A percentile compares a stretch with the other conserved stretches of the same genome.
These are phyloP conservation scores for Cystoderma amianthinum DNA, from an alignment of 768 basidiomycete species.

Conservation along the genomic window DNA sequence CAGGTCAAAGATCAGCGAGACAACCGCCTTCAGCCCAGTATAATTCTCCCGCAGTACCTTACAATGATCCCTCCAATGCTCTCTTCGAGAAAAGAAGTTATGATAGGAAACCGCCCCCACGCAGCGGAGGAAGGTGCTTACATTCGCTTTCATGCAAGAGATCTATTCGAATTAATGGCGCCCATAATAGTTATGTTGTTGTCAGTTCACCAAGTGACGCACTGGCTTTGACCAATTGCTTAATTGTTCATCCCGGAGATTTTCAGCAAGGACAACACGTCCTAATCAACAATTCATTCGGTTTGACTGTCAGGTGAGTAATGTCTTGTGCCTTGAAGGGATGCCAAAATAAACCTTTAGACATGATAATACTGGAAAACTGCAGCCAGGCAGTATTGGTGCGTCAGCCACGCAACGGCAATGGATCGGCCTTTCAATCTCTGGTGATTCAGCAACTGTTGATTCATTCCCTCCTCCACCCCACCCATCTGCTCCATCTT, in stretches of 20 bases:
- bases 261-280: slow-evolving; percentile 72
- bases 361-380: slow-evolving; percentile 69
- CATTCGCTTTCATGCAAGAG: slow-evolving; percentile 2
- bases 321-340: background rate
- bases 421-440: slow-evolving; percentile 82
- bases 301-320: slow-evolving; percentile 67
- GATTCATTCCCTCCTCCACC: slow-evolving; percentile 53
- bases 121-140: slow-evolving; percentile 25
- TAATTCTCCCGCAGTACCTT: slow-evolving; percentile 26
- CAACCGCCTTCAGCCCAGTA: slow-evolving; percentile 35
- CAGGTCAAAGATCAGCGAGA: slow-evolving; percentile 25
- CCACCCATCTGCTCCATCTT: slow-evolving; percentile 44
- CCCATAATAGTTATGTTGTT: slow-evolving; percentile 40
- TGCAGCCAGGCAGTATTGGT: slow-evolving; percentile 68
- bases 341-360: slow-evolving; percentile 26
- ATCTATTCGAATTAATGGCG: background rate
- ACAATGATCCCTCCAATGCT: slow-evolving; percentile 44
- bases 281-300: slow-evolving; percentile 62
- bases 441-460: slow-evolving; percentile 71
- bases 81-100: slow-evolving; percentile 44
- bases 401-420: slow-evolving; percentile 73
- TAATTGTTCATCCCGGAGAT: slow-evolving; percentile 75
- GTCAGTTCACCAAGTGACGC: slow-evolving; percentile 54
- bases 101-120: slow-evolving; percentile 32
- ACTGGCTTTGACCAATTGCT: slow-evolving; percentile 74